Conservation (phyloP, 306 rosid species). For the Glycine soja region DNA sequence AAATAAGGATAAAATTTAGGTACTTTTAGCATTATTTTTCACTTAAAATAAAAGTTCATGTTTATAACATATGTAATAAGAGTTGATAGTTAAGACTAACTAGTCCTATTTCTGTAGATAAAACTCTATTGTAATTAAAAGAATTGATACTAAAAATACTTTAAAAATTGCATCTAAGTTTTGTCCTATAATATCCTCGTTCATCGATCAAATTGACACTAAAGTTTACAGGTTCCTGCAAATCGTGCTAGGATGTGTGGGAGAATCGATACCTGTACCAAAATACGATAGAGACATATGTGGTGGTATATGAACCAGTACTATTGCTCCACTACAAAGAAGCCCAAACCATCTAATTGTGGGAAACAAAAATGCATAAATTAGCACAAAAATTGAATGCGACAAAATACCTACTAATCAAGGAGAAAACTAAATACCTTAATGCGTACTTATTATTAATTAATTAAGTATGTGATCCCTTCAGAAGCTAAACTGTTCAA, state of each 20-base stretch:
- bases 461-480: background rate
- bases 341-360: conserved; percentile 33
- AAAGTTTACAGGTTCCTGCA: conserved; percentile 39
- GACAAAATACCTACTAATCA: background rate
- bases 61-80: no score
- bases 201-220: background rate
- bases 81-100: no score
- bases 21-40: background rate
- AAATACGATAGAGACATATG: conserved; percentile 42
- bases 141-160: background rate
- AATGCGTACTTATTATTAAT: background rate
- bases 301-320: conserved; percentile 34
- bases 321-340: conserved; percentile 42
- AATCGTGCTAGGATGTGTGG: conserved; percentile 39
- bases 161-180: background rate
- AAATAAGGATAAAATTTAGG: background rate
- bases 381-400: conserved; percentile 4
- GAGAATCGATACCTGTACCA: conserved; percentile 47
- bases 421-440: conserved; percentile 5
- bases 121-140: no score
- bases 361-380: background rate
- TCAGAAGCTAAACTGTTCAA: background rate
- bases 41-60: background rate
- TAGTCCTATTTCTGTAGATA: no score
- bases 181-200: background rate